Evolutionary conservation across 495 filamentous ascomycete species (phyloP), one percentile per base, ranked within the genome.

Genomic region (Penicillium argentinense): DNA sequence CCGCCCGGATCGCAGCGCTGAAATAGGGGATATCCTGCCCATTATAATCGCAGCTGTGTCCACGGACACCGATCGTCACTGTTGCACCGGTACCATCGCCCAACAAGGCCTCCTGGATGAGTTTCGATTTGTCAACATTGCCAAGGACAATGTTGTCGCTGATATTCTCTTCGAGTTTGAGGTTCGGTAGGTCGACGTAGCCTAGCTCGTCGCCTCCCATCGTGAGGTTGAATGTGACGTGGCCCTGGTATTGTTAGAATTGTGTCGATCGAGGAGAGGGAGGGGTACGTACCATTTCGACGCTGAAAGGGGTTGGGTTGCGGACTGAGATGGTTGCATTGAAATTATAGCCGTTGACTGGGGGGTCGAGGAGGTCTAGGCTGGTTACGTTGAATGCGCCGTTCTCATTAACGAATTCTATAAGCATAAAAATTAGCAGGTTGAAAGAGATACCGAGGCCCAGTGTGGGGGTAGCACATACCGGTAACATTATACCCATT

Each of bases 1-100:
- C 33, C n/a, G 61, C 62, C 27, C 47, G 51, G 18, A 67, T 57
- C 1, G 61, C 64, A 2, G 64, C 56, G 1, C 51, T 51, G 23
- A 60, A 67, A 13, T 67, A 67, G 5, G 64, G 61, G 13, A 65
- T 67, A 2, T 57, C 54, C 22, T 50, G 17, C 0, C 64, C 64
- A 24, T 67, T 59, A 22, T 61, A 61, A 11, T 54, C 52, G 19
- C 59, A 60, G 14, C 56, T 57, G 32, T 59, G 49, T 1, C 64
- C 64, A 6, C 54, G 39, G 13, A 67, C 27, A 24, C 36, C 59
- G 33, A 67, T 53, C 0, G 54, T 65, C 9, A 67, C 59, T 8
- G 37, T 43, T 9, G 53, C 61, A 9, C 54, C 18, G 0, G 52
- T 47, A 6, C 50, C 55, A 21, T 32, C 17, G 1, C 51, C 50